Percentiles rank a stretch among this genome's conserved stretches.
phyloP scores from a whole-genome alignment of 2,329 filamentous ascomycete species.

The Stagonosporopsis cucurbitacearum region DNA sequence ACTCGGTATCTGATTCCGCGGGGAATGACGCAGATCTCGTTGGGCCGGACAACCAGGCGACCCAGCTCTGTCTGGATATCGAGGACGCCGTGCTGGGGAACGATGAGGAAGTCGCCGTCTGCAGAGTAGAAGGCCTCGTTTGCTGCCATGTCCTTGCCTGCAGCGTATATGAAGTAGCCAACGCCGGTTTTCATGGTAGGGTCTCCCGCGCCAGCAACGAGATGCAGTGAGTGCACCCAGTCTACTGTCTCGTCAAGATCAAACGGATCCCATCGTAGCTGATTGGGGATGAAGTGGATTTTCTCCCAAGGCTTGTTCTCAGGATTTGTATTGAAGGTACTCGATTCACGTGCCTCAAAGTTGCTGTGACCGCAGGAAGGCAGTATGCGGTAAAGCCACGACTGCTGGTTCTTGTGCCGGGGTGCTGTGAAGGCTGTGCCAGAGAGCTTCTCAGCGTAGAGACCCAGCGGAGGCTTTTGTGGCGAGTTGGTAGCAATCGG shows the following conservation, averaged over 20 bases:
- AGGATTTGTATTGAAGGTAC: slow-evolving; percentile 59
- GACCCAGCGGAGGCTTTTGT: slow-evolving; percentile 77
- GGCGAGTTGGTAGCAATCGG: slow-evolving; percentile 81
- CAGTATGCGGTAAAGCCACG: slow-evolving; percentile 65
- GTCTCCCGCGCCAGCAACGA: slow-evolving; percentile 81
- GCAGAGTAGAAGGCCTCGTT: slow-evolving; percentile 82
- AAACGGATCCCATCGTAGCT: slow-evolving; percentile 81
- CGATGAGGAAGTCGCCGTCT: slow-evolving; percentile 71
- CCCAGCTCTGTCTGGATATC: slow-evolving; percentile 74
- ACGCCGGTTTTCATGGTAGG: slow-evolving; percentile 79
- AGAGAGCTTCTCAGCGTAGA: slow-evolving; percentile 78
- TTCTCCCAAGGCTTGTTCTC: slow-evolving; percentile 60
- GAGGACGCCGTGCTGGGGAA: slow-evolving; percentile 68
- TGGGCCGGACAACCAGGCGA: slow-evolving; percentile 67
- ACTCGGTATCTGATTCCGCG: slow-evolving; percentile 70
- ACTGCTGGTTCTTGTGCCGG: slow-evolving; percentile 62
- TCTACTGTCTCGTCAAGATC: slow-evolving; percentile 73
- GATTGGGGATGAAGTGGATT: slow-evolving; percentile 79
- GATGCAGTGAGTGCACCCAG: slow-evolving; percentile 72
- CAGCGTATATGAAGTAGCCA: slow-evolving; percentile 81
- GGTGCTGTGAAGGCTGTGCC: slow-evolving; percentile 66
- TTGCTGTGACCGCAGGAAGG: slow-evolving; percentile 65
- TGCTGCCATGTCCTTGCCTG: slow-evolving; percentile 77
- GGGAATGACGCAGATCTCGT: slow-evolving; percentile 72
- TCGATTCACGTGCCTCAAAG: slow-evolving; percentile 58